phyloP scores from a whole-genome alignment of 2,329 filamentous ascomycete species.

The Aureobasidium sp. region DNA sequence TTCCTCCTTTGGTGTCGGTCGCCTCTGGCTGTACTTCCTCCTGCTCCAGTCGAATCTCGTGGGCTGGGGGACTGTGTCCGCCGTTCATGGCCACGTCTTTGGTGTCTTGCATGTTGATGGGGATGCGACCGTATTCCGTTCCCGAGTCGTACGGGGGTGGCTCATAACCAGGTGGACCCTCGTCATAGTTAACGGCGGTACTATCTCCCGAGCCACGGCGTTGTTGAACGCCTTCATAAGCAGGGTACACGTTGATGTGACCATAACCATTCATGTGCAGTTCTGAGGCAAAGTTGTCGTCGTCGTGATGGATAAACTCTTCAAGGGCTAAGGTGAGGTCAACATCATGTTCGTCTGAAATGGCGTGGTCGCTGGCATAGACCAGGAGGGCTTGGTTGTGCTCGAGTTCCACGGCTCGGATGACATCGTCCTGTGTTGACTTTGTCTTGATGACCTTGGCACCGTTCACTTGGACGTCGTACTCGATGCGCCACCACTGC shows the following conservation, averaged over 20 bases:
- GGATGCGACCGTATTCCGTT: background rate
- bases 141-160: background rate
- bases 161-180: background rate
- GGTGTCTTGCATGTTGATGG: background rate
- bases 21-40: conserved; percentile 6
- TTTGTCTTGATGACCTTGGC: conserved; percentile 27
- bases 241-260: conserved; percentile 10
- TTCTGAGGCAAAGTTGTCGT: conserved; percentile 22
- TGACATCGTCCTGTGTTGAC: conserved; percentile 44
- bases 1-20: background rate
- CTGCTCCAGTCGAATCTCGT: conserved; percentile 15
- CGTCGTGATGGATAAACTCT: conserved; percentile 25
- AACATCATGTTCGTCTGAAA: conserved; percentile 14
- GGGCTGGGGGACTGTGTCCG: conserved; percentile 16
- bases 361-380: conserved; percentile 47
- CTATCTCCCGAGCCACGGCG: conserved; percentile 17
- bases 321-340: conserved; percentile 15
- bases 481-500: conserved; percentile 53
- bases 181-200: conserved; percentile 17
- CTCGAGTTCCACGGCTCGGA: conserved; percentile 45
- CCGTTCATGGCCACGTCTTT: background rate
- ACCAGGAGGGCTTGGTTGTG: conserved; percentile 49
- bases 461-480: conserved; percentile 38
- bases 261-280: conserved; percentile 12
- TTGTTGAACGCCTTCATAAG: conserved; percentile 9